Conservation (phyloP, 768 basidiomycete species). For the Rubroboletus pulcherrimus region DNA sequence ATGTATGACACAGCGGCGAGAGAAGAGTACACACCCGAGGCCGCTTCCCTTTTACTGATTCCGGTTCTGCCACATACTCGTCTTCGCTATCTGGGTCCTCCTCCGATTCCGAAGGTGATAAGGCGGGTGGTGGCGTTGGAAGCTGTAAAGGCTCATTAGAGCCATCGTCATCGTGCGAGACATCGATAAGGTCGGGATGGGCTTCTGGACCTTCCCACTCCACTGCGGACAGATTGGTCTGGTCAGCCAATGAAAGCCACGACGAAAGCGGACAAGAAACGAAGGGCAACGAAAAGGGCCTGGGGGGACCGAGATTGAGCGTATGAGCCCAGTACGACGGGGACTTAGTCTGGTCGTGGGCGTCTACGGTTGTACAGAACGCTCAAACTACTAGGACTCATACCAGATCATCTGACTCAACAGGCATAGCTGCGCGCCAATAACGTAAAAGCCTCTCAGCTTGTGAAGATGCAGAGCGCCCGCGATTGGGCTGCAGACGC, state of each 20-base stretch:
- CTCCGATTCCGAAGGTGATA: conserved; percentile 44
- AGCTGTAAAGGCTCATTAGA: conserved; percentile 13
- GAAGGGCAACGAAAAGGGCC: conserved; percentile 4
- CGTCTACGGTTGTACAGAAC: conserved; percentile 24
- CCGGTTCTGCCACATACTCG: conserved; percentile 58
- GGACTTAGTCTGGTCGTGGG: conserved; percentile 17
- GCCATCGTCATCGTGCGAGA: conserved; percentile 18
- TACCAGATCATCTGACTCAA: conserved; percentile 38
- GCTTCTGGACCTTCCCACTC: conserved; percentile 68
- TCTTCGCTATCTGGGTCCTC: conserved; percentile 58
- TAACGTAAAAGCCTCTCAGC: conserved; percentile 34
- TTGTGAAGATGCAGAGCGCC: conserved; percentile 28
- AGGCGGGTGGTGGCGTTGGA: conserved; percentile 30
- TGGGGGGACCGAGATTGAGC: background rate
- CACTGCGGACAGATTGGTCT: conserved; percentile 44
- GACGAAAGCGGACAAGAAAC: conserved; percentile 13
- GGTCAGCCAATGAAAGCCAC: conserved; percentile 23
- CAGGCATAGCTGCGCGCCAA: conserved; percentile 33
- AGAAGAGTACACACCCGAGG: conserved; percentile 42
- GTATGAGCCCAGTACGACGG: conserved; percentile 5
- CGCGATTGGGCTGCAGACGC: conserved; percentile 22
- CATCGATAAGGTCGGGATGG: conserved; percentile 41
- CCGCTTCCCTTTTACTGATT: conserved; percentile 32
- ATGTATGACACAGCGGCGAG: conserved; percentile 6
- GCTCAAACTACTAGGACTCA: conserved; percentile 31